Base-by-base conservation (phyloP, 306 rosid genomes). In the Ormosia semicastrata region DNA sequence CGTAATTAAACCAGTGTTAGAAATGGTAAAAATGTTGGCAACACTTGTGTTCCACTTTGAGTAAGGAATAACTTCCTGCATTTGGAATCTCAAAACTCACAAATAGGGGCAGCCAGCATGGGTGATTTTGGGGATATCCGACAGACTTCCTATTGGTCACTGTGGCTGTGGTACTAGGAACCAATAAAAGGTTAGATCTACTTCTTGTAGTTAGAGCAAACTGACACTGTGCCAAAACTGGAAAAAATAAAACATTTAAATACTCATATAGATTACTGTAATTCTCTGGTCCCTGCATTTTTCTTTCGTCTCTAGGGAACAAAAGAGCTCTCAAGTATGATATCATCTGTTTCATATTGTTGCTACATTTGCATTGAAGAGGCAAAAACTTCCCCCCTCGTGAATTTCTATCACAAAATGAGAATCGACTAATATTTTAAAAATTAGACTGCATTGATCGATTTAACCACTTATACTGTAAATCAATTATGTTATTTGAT, bases 41-140 rank as follows among this genome's bases (percentile, higher is more conserved):
- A 75, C 6, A 59, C 47, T 34, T 7, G 0, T 11, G 34, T 76
- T 69, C 88, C 86, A 47, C 33, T 74, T 62, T 10, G 39, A 73
- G 88, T 63, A 81, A 76, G 81, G 53, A 78, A 79, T 83, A 73
- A 77, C n/a, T 79, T 68, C 75, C 85, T 17, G 87, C 86, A 73
- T 81, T 80, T 87, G 80, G 90, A 83, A 85, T 84, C 85, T 77
- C 44, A 85, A 87, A 67, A 79, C 67, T 57, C 70, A 66, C 18
- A 32, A 71, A 59, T 70, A 54, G 78, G 66, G 71, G 49, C 32
- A 73, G 6, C 32, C 15, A 33, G 49, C 66, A 53, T 50, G 77
- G 50, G 62, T 59, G 63, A 24, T 24, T 24, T 24, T 24, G 24
- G 24, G 24, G 24, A 24, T 24, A 24, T 9, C 37, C 75, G 59